Evolutionary conservation across 1,139 yeast species (phyloP), one percentile per base, ranked within the genome.

Genomic region (Yamadazyma pseudoaaseri): DNA sequence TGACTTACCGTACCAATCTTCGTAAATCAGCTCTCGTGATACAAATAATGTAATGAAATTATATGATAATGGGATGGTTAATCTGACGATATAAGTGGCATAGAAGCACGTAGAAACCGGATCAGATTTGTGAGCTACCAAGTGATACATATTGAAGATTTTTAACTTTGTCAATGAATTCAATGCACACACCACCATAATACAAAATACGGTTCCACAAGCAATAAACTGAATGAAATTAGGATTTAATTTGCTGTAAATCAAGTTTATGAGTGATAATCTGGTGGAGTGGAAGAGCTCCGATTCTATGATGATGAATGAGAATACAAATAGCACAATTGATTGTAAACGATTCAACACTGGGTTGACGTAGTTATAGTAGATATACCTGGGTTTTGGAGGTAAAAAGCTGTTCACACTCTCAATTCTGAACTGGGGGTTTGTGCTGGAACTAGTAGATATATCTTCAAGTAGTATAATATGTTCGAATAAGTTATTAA

Each of bases 51-150:
- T 84, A 37, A 86, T 58, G 52, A 84, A 86, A 56, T 86, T 86
- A 60, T 84, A 86, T 22, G 86, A 78, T 43, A 86, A 65, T 3
- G 96, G 96, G 10, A 86, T 81, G 0, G 95, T 84, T 52, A 86
- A 65, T 44, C 96, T 77, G 35, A 92, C 86, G 21, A 86, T 79
- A 50, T 86, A 86, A 49, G 86, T 83, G 16, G 90, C 79, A 56
- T 84, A 86, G 55, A 86, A 86, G 29, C 86, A 70, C 22, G 84
- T 72, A 20, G 87, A 79, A 1, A 85, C 83, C 0, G 86, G 83
- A 50, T 84, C 92, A 0, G 92, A 81, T 36, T 80, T 74, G 22
- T 70, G 74, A 2, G 71, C 62, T 22, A 85, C 90, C 44, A 86
- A 66, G 42, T 85, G 90, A 52, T 86, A 86, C 57, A 81, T 71